Base-by-base conservation (phyloP, 768 basidiomycete species). In the Boletus vinaceobasis region DNA sequence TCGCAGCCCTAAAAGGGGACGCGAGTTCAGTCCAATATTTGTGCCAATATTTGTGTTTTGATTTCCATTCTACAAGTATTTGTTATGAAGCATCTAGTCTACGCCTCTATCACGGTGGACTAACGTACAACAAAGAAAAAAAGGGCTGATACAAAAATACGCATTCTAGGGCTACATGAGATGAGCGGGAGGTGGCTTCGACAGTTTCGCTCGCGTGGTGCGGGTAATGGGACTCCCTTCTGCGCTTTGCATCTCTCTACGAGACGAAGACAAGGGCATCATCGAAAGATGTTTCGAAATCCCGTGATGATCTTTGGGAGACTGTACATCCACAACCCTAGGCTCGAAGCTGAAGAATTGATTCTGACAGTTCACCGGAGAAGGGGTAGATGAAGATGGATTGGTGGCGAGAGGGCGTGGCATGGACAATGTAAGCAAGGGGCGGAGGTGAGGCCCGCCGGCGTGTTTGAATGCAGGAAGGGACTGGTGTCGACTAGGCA, bases 381-480 rank as follows among this genome's bases (percentile, higher is more conserved):
- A 53, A 4, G 44, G 44, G 6, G 40, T n/a, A 46, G 36, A 57
- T 45, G 49, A 0, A 13, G 37, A 23, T 42, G 19, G 6, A 21
- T 46, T 37, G 0, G 53, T 39, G 27, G 44, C 15, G 9, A 42
- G 26, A 39, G 59, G 45, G 27, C 11, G 43, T 17, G 58, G 39
- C 1, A 39, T 47, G n/a, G 58, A 52, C n/a, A 57, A 9, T 5
- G 48, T 40, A 27, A 55, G 49, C 17, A 44, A 15, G 29, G 55
- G 50, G 0, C 6, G 56, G 27, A 44, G 44, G 15, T 27, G 29
- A n/a, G 59, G 14, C 1, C 11, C 39, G 13, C 37, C 27, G 23
- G 42, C 50, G 5, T 65, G 61, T 44, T 49, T 56, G 36, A 57
- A 54, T 35, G 60, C 57, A 37, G 68, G 68, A 47, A 70, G 62